phyloP scores from a whole-genome alignment of 495 filamentous ascomycete species.

The Sordaria brevicollis region DNA sequence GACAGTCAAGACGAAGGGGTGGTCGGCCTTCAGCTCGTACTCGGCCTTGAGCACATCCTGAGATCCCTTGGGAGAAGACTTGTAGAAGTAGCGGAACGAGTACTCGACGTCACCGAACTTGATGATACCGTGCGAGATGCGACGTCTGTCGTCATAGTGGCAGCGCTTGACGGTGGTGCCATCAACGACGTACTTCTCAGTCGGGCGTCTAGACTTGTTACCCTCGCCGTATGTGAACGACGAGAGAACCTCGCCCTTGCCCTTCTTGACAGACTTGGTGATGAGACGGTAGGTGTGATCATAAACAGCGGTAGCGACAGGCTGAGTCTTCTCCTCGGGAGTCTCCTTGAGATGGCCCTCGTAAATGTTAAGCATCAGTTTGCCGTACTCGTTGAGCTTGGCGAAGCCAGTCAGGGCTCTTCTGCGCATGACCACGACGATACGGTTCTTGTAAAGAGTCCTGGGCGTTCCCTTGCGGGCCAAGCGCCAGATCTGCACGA shows the following conservation, averaged over 20 bases:
- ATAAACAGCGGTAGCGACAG: constrained; percentile 8
- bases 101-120: constrained; percentile 4
- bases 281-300: constrained; percentile 10
- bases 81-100: constrained; percentile 15
- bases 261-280: background rate
- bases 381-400: background rate
- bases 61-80: constrained; percentile 1
- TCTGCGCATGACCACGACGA: constrained; percentile 9
- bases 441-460: constrained; percentile 5
- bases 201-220: constrained; percentile 2
- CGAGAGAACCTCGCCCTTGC: background rate
- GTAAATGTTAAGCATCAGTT: constrained; percentile 6
- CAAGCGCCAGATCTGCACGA: constrained; percentile 14
- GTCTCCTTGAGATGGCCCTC: background rate
- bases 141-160: constrained; percentile 12
- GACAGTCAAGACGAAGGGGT: constrained; percentile 1
- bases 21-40: background rate
- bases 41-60: constrained; percentile 15
- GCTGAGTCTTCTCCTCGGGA: background rate
- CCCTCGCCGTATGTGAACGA: constrained; percentile 7
- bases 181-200: constrained; percentile 3
- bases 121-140: constrained; percentile 8
- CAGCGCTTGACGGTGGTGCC: background rate
- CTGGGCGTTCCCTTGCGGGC: constrained; percentile 10
- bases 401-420: constrained; percentile 14